Evolutionary conservation across 352 stramenopile genomes (phyloP).

Genomic region (Phytopythium helicoides): DNA sequence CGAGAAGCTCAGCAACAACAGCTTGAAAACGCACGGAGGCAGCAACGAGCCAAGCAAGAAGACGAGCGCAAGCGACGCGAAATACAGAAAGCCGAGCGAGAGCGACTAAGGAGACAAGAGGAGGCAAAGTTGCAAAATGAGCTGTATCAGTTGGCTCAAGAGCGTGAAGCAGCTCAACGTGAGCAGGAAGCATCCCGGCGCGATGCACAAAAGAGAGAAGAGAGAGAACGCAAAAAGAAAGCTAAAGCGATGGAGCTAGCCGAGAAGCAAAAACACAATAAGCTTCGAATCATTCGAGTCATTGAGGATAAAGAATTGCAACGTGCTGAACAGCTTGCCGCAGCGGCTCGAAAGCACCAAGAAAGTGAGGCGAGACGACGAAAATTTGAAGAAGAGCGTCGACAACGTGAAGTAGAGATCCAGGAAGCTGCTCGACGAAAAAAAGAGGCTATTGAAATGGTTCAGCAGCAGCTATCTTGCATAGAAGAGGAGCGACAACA

Average conservation of each 20-base stretch:
- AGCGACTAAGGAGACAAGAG: conserved; percentile 53
- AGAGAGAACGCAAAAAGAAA: conserved; percentile 44
- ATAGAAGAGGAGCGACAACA: conserved; percentile 55
- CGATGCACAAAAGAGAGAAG: conserved; percentile 39
- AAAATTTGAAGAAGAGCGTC: conserved; percentile 44
- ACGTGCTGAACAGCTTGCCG: conserved; percentile 38
- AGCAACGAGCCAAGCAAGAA: conserved; percentile 50
- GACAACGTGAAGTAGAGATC: conserved; percentile 43
- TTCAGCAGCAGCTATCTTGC: conserved; percentile 54
- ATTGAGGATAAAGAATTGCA: conserved; percentile 60
- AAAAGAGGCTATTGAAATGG: conserved; percentile 58
- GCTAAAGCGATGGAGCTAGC: conserved; percentile 39
- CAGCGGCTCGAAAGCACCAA: conserved; percentile 56
- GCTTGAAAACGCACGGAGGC: conserved; percentile 36
- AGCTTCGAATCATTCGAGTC: conserved; percentile 59
- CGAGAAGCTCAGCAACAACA: conserved; percentile 43
- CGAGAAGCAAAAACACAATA: conserved; percentile 67
- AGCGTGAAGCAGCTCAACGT: conserved; percentile 41
- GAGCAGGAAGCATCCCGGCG: conserved; percentile 42
- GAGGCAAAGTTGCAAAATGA: conserved; percentile 52
- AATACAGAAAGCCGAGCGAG: conserved; percentile 42
- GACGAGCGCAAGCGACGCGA: conserved; percentile 44
- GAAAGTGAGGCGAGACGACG: conserved; percentile 55
- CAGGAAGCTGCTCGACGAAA: conserved; percentile 43
- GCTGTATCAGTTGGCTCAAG: conserved; percentile 36